Evolutionary conservation across 2,329 filamentous ascomycete species (phyloP).

Genomic region (Epichloe amarillans): DNA sequence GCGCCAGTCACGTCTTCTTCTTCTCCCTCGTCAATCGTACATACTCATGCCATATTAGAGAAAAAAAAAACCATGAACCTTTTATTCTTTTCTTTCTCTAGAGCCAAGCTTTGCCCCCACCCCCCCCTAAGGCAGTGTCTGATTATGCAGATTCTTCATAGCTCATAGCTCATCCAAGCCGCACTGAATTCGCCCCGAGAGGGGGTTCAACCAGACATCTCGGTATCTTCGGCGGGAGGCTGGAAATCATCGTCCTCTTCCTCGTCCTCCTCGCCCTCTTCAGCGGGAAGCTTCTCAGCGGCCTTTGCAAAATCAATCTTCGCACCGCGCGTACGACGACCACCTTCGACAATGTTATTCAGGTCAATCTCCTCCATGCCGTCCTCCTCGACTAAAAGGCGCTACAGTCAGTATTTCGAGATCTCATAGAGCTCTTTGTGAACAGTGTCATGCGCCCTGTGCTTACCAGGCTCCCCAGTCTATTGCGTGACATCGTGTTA

Average conservation of each 20-base stretch:
- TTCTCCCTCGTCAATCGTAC: neutral
- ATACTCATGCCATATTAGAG: neutral
- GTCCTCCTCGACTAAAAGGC: slow-evolving; percentile 43
- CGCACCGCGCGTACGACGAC: slow-evolving; percentile 79
- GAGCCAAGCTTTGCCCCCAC: neutral
- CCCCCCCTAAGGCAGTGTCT: neutral
- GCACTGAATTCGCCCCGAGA: neutral
- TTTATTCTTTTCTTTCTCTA: neutral
- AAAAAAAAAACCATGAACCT: neutral
- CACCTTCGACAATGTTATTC: slow-evolving; percentile 69
- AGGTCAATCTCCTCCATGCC: slow-evolving; percentile 85
- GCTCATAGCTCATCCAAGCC: neutral
- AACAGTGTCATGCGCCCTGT: neutral
- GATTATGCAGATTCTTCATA: neutral
- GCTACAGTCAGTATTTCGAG: neutral
- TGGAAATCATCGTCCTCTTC: slow-evolving; percentile 65
- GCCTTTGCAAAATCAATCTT: slow-evolving; percentile 90
- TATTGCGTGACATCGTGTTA: slow-evolving; percentile 12
- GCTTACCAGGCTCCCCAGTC: slow-evolving; percentile 19
- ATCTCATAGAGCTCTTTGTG: neutral
- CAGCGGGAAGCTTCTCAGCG: slow-evolving; percentile 59
- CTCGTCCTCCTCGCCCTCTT: slow-evolving; percentile 46
- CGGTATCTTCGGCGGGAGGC: slow-evolving; percentile 50
- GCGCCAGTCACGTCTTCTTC: neutral
- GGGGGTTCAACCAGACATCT: slow-evolving; percentile 39